Conservation (phyloP, 2,329 filamentous ascomycete species). For the Epichloe sibirici region DNA sequence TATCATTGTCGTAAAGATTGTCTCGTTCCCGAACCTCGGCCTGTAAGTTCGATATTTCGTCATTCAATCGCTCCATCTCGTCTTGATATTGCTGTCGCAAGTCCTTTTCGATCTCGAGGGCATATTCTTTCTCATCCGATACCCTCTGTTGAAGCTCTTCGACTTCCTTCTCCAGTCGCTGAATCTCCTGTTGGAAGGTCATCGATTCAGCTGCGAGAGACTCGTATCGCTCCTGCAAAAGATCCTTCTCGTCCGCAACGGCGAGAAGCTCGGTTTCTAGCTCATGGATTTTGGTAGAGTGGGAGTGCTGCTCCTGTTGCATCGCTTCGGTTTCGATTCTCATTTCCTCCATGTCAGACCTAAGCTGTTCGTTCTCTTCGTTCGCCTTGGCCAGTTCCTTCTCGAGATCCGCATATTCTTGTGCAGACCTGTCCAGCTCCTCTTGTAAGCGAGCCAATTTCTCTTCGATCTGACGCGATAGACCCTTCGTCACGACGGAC, state of each 20-base stretch:
- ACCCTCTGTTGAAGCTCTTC: constrained; percentile 36
- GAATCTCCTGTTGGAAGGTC: constrained; percentile 53
- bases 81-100: constrained; percentile 33
- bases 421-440: constrained; percentile 44
- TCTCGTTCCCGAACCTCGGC: constrained; percentile 57
- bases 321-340: constrained; percentile 20
- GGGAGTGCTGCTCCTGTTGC: constrained; percentile 19
- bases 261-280: constrained; percentile 47
- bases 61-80: constrained; percentile 38
- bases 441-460: constrained; percentile 53
- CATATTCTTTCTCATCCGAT: constrained; percentile 43
- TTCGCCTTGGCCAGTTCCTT: constrained; percentile 35
- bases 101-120: constrained; percentile 47
- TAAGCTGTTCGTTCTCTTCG: constrained; percentile 33
- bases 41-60: constrained; percentile 50
- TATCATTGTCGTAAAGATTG: constrained; percentile 56
- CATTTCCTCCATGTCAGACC: constrained; percentile 30
- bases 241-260: constrained; percentile 52
- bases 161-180: constrained; percentile 33
- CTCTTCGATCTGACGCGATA: constrained; percentile 64
- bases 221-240: constrained; percentile 58
- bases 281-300: constrained; percentile 39
- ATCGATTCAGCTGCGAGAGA: constrained; percentile 52
- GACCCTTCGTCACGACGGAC: constrained; percentile 61
- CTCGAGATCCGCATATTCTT: constrained; percentile 39